Evolutionary conservation across 1,139 yeast species (phyloP), one percentile per base, ranked within the genome.

Genomic region (Scheffersomyces illinoinensis): DNA sequence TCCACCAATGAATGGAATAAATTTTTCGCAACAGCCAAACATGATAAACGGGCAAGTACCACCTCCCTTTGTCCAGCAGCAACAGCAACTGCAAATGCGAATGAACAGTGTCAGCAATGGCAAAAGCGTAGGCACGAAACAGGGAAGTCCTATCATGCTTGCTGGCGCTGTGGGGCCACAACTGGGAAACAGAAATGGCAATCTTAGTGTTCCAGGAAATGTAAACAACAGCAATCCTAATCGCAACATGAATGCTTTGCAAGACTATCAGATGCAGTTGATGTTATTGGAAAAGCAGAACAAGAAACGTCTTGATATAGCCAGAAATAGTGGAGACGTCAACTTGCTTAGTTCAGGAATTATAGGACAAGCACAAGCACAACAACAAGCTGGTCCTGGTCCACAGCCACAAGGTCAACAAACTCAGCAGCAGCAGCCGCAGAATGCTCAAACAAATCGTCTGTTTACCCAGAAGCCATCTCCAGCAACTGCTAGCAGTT

Each of bases 191-290:
- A 43, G 47, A 50, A 50, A 48, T 17, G 53, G 58, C 12, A 56
- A 57, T 54, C 61, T 55, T 21, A 61, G 61, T 5, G 61, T 61
- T 20, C 21, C 21, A 21, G 51, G 51, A 5, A 21, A 21, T 19
- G 26, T 48, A 12, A 21, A 20, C 26, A 48, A 48, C 26, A 47
- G 54, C 56, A 48, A 48, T n/a, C 61, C 65, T 4, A 67, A 63
- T 55, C 69, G 76, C 56, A 79, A 78, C 64, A 71, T 73, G 66
- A 79, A 79, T 65, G 84, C 85, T 1, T 75, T 89, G 54, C 90
- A 87, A 62, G 93, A 89, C 69, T 90, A 90, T 71, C 95, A 90
- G 71, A 85, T 85, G 82, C 95, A 90, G 71, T 75, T 90, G 63
- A 84, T 89, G 86, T 71, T 88, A 53, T 74, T 90, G 60, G 95